Conservation (phyloP, 768 basidiomycete species). For the Pleurotus pulmonarius region DNA sequence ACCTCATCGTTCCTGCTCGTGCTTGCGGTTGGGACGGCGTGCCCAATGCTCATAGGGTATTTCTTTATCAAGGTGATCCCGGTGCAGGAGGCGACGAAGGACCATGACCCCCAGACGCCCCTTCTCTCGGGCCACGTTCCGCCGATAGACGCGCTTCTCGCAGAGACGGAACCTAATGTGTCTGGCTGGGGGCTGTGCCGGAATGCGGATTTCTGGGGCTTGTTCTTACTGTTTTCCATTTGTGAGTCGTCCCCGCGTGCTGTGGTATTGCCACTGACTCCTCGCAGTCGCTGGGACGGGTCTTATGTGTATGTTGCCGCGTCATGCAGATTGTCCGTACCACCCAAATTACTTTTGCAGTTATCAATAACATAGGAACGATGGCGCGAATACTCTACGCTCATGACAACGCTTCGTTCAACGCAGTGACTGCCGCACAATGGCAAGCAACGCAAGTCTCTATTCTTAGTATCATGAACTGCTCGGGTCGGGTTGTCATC, state of each 20-base stretch:
- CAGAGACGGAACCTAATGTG: neutral
- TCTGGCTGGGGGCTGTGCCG: slow-evolving; percentile 15
- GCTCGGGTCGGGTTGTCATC: slow-evolving; percentile 69
- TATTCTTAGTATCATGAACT: slow-evolving; percentile 78
- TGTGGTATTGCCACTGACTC: slow-evolving; percentile 27
- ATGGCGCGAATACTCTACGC: slow-evolving; percentile 69
- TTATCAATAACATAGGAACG: slow-evolving; percentile 79
- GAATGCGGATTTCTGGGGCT: slow-evolving; percentile 23
- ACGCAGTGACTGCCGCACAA: slow-evolving; percentile 58
- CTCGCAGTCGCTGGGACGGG: slow-evolving; percentile 65
- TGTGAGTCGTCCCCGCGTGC: slow-evolving; percentile 35
- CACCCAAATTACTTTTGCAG: slow-evolving; percentile 26
- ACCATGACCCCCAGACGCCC: slow-evolving; percentile 7
- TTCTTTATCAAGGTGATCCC: slow-evolving; percentile 69
- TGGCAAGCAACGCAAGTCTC: slow-evolving; percentile 89
- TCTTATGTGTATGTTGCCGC: slow-evolving; percentile 56
- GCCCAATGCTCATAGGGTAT: slow-evolving; percentile 77
- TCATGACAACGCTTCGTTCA: slow-evolving; percentile 55
- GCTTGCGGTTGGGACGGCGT: slow-evolving; percentile 72
- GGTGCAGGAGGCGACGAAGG: slow-evolving; percentile 26
- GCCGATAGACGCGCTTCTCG: neutral
- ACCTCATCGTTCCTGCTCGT: slow-evolving; percentile 75
- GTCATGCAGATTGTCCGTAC: too few species aligned
- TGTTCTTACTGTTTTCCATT: slow-evolving; percentile 49
- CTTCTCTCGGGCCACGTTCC: slow-evolving; percentile 11